A percentile compares a stretch with the other conserved stretches of the same genome.
These are phyloP conservation scores for Scenedesmus sp. DNA, from an alignment of 163 green algal species.

Conservation along the genomic window DNA sequence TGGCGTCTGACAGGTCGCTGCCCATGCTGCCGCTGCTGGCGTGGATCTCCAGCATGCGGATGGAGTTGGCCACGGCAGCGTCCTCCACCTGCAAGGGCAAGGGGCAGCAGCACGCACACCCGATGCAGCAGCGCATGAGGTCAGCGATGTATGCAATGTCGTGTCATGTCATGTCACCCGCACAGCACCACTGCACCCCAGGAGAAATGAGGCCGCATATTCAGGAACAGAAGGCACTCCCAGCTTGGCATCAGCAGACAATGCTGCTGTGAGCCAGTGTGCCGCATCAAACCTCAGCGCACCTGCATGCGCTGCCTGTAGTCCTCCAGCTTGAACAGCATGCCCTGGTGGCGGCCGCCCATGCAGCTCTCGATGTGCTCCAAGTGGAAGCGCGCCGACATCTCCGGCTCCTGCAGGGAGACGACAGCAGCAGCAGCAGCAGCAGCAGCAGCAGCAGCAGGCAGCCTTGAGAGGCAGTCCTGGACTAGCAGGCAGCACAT, in stretches of 20 bases:
- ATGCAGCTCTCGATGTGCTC: conserved; percentile 73
- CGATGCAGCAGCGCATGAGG: background rate
- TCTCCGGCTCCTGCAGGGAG: background rate
- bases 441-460: background rate
- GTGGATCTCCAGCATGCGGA: conserved; percentile 40
- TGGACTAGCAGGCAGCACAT: background rate
- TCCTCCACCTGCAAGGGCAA: conserved; percentile 10
- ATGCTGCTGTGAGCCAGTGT: background rate
- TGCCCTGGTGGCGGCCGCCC: conserved; percentile 59
- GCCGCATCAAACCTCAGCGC: background rate
- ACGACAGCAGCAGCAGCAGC: background rate
- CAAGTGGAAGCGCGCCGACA: conserved; percentile 67
- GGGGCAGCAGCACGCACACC: background rate
- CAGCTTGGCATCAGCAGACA: background rate
- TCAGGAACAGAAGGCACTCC: background rate
- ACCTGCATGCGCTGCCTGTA: conserved; percentile 61
- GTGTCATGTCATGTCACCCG: too few relatives aligned
- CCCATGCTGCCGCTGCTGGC: background rate
- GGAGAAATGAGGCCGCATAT: too few relatives aligned
- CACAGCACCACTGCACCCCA: background rate
- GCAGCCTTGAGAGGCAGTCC: background rate
- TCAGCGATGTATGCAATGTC: too few relatives aligned
- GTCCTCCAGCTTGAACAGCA: conserved; percentile 57
- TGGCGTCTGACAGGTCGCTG: conserved; percentile 41
- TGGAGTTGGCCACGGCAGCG: conserved; percentile 20